Conservation (phyloP, 129 eudicot genomes). For the Smallanthus sonchifolius region DNA sequence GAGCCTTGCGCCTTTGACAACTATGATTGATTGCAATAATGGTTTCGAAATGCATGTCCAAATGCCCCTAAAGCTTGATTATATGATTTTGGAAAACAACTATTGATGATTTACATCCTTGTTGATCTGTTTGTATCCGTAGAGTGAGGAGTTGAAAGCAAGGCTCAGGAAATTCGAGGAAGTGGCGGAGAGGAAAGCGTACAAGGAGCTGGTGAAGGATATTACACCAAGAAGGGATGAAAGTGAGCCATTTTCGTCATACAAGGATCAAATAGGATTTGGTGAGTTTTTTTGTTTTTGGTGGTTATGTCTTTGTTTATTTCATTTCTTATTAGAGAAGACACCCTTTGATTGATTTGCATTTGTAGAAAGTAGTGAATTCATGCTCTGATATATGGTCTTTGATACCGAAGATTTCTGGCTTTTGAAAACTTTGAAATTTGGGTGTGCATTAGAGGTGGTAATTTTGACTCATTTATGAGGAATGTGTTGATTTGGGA, state of each 20-base stretch:
- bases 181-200: slow-evolving; percentile 78
- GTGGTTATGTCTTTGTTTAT: neutral
- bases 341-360: neutral
- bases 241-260: slow-evolving; percentile 87
- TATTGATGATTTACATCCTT: neutral
- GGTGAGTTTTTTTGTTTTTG: slow-evolving; percentile 36
- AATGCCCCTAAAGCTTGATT: neutral
- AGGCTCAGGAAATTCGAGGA: slow-evolving; percentile 68
- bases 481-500: neutral
- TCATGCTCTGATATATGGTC: neutral
- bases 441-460: slow-evolving; percentile 10
- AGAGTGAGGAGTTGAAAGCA: slow-evolving; percentile 86
- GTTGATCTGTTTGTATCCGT: neutral
- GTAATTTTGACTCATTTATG: neutral
- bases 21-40: neutral
- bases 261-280: slow-evolving; percentile 88
- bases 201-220: slow-evolving; percentile 79
- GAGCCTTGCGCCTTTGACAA: too few species aligned
- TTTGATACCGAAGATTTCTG: neutral
- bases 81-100: neutral
- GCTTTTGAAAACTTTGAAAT: neutral
- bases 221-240: slow-evolving; percentile 64
- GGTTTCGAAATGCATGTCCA: neutral
- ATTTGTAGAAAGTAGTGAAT: neutral
- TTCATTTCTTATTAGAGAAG: neutral